phyloP scores from a whole-genome alignment of 495 filamentous ascomycete species.

The Trichoderma virens region DNA sequence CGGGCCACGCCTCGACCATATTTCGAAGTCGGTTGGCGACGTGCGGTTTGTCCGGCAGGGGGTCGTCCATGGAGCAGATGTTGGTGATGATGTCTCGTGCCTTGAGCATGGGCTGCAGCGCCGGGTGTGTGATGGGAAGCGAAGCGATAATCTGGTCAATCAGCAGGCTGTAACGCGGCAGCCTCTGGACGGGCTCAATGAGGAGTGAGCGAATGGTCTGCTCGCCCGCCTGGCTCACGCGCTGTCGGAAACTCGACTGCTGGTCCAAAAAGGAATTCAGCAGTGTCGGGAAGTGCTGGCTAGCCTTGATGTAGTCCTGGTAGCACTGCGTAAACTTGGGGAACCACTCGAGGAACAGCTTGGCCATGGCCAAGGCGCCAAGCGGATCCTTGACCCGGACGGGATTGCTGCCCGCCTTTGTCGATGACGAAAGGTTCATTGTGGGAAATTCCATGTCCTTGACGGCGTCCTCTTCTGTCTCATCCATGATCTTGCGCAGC shows the following conservation, averaged over 20 bases:
- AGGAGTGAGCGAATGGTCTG: slow-evolving; percentile 84
- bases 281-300: slow-evolving; percentile 72
- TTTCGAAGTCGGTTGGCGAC: slow-evolving; percentile 64
- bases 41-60: slow-evolving; percentile 57
- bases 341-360: slow-evolving; percentile 77
- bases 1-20: slow-evolving; percentile 74
- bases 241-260: slow-evolving; percentile 69
- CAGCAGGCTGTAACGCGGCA: slow-evolving; percentile 90
- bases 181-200: slow-evolving; percentile 91
- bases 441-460: slow-evolving; percentile 49
- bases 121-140: slow-evolving; percentile 76
- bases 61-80: slow-evolving; percentile 82
- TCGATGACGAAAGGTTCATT: slow-evolving; percentile 12
- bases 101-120: slow-evolving; percentile 68
- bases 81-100: slow-evolving; percentile 87
- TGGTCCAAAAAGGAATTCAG: slow-evolving; percentile 67
- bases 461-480: slow-evolving; percentile 73
- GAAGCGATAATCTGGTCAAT: slow-evolving; percentile 89
- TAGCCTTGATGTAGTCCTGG: slow-evolving; percentile 80
- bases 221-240: slow-evolving; percentile 78
- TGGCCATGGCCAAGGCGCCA: slow-evolving; percentile 66
- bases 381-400: slow-evolving; percentile 58
- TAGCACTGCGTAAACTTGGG: slow-evolving; percentile 85
- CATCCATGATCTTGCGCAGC: slow-evolving; percentile 67
- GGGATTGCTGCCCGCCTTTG: slow-evolving; percentile 30